Evolutionary conservation across 2,329 filamentous ascomycete genomes (phyloP).

Genomic region (Catunica adiposa): DNA sequence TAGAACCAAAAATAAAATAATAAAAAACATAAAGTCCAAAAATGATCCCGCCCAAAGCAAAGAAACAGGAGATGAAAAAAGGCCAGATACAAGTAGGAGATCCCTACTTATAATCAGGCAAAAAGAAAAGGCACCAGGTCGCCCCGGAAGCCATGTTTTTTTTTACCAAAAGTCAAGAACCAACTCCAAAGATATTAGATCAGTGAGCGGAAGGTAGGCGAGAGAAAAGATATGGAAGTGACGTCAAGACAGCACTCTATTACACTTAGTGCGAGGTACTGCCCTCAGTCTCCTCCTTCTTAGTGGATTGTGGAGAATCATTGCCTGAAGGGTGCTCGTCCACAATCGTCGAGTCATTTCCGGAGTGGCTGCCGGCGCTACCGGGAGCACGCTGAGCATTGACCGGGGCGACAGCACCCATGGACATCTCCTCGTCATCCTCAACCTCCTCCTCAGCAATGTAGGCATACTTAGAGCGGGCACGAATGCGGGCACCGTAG

Average conservation of each 20-base stretch:
- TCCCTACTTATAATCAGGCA: background rate
- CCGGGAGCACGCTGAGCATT: background rate
- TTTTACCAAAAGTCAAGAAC: background rate
- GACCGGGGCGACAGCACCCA: background rate
- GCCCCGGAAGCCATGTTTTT: background rate
- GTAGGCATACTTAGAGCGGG: slow-evolving; percentile 57
- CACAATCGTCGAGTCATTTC: slow-evolving; percentile 10
- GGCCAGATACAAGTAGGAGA: background rate
- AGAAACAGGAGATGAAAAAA: background rate
- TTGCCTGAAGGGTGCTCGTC: slow-evolving; percentile 1
- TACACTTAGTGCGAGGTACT: background rate
- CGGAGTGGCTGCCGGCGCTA: slow-evolving; percentile 7
- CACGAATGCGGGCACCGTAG: slow-evolving; percentile 55
- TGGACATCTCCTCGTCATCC: slow-evolving; percentile 5
- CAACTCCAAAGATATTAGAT: background rate
- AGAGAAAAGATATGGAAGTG: background rate
- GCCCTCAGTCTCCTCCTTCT: slow-evolving; percentile 9
- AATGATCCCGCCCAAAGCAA: background rate
- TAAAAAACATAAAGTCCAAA: background rate
- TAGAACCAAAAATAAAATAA: background rate
- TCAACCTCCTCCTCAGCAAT: slow-evolving; percentile 33
- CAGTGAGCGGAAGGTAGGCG: background rate
- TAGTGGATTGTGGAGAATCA: background rate
- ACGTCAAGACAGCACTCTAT: background rate
- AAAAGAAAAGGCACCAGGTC: background rate